Conservation (phyloP, 805 yeast genomes). For the Lipomyces starkeyi region DNA sequence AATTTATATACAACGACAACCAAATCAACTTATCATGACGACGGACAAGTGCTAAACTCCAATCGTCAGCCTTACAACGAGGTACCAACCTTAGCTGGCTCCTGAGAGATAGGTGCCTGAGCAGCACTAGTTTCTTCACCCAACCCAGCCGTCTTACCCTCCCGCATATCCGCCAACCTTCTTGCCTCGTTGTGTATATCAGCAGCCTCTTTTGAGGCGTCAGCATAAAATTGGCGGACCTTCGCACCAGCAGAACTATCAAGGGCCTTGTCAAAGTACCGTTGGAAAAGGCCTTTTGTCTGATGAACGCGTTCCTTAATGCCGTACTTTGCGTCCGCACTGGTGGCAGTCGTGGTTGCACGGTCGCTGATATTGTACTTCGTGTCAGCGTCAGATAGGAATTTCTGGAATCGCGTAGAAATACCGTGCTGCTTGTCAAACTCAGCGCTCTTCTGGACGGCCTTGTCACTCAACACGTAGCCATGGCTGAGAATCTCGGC, state of each 20-base stretch:
- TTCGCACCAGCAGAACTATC: conserved; percentile 57
- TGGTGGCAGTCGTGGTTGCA: conserved; percentile 38
- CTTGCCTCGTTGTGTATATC: conserved; percentile 77
- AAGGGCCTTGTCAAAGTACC: conserved; percentile 48
- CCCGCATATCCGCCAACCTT: conserved; percentile 68
- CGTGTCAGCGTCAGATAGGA: conserved; percentile 53
- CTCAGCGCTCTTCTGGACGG: conserved; percentile 64
- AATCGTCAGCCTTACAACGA: neutral
- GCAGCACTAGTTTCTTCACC: neutral
- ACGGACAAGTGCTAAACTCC: neutral
- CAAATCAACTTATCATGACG: neutral
- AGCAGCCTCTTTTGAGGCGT: conserved; percentile 59
- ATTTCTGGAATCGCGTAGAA: conserved; percentile 60
- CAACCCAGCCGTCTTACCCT: conserved; percentile 39
- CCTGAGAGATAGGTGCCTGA: conserved; percentile 3
- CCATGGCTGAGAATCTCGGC: conserved; percentile 82
- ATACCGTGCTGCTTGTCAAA: conserved; percentile 70
- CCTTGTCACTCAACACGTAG: conserved; percentile 65
- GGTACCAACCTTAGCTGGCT: neutral
- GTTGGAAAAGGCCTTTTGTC: conserved; percentile 35
- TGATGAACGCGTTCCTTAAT: conserved; percentile 51
- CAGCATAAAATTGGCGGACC: conserved; percentile 65
- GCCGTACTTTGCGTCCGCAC: conserved; percentile 50
- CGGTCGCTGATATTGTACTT: conserved; percentile 39
- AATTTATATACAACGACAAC: neutral